These are phyloP conservation scores for Sporothrix luriei DNA, from an alignment of 2,329 filamentous ascomycete species.

Conservation along the genomic window DNA sequence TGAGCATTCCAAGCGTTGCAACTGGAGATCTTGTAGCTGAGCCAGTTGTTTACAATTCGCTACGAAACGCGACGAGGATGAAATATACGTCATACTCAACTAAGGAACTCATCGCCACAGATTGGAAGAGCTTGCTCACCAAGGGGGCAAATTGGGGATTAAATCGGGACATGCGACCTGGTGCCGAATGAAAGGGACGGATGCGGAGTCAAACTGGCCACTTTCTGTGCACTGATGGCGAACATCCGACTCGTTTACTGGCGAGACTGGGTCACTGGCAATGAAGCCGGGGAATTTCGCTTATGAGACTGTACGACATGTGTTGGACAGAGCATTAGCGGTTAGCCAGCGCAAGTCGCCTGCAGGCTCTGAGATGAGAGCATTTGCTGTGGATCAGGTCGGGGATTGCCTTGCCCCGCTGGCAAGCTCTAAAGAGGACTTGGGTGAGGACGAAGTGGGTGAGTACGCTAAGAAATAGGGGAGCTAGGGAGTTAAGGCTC, in stretches of 20 bases:
- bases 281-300: too few species aligned
- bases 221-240: slow-evolving; percentile 2
- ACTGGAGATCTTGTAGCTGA: too few species aligned
- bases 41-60: too few species aligned
- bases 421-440: not conserved
- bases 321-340: too few species aligned
- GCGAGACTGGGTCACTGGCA: not conserved
- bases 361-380: not conserved
- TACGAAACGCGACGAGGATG: too few species aligned
- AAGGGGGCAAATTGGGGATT: too few species aligned
- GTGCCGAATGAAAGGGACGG: not conserved
- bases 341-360: not conserved
- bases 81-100: too few species aligned
- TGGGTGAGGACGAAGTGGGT: not conserved
- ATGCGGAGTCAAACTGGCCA: not conserved
- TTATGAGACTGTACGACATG: too few species aligned
- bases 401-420: slow-evolving; percentile 19
- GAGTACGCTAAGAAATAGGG: slow-evolving; percentile 21
- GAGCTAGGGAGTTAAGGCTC: not conserved
- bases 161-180: not conserved
- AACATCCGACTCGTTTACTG: not conserved
- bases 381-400: slow-evolving; percentile 4
- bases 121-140: too few species aligned
- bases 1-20: too few species aligned
- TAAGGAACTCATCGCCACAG: too few species aligned